These are phyloP conservation scores for Cunninghamia lanceolata DNA, from an alignment of 75 land plant genomes.

Conservation along the genomic window DNA sequence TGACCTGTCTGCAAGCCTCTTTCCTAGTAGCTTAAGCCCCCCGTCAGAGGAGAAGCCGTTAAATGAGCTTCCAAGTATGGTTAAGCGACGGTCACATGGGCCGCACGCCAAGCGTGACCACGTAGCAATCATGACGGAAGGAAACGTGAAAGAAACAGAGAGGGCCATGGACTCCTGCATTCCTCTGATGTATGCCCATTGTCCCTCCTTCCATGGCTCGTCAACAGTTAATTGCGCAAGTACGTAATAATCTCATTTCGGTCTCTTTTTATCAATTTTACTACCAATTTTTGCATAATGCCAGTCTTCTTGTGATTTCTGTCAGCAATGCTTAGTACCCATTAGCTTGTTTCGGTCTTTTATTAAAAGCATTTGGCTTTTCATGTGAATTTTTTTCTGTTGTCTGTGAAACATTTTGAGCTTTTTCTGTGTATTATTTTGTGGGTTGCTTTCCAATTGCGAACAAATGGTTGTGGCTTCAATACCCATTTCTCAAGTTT, in stretches of 20 bases:
- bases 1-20: too few species aligned
- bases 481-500: not conserved
- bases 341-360: not conserved
- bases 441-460: not conserved
- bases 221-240: conserved; percentile 8
- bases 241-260: not conserved
- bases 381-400: not conserved
- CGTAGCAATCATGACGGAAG: not conserved
- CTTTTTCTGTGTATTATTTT: not conserved
- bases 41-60: too few species aligned
- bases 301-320: not conserved
- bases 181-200: too few species aligned
- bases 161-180: not conserved
- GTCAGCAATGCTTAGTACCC: not conserved
- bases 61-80: too few species aligned
- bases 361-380: not conserved
- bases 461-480: not conserved
- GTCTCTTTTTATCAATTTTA: not conserved
- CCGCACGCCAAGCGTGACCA: not conserved
- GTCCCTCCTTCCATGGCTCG: not conserved
- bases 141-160: not conserved
- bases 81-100: not conserved
- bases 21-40: too few species aligned
- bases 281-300: not conserved
- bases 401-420: not conserved